Evolutionary conservation across 495 filamentous ascomycete species (phyloP), one percentile per base, ranked within the genome.

Genomic region (Hypoxylon cercidicola): DNA sequence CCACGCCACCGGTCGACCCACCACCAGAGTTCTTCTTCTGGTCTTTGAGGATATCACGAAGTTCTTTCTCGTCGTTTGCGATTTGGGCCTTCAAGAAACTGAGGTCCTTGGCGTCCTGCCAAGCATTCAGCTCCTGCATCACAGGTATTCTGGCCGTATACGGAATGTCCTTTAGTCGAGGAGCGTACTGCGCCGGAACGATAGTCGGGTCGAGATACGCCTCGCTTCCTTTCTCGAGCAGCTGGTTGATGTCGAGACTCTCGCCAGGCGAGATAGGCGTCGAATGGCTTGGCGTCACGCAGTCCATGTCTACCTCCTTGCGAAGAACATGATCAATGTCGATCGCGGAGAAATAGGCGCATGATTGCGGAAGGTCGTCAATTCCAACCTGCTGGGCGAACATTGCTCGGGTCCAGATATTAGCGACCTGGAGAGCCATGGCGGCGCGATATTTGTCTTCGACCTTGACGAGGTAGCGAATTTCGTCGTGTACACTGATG

Each of bases 231-330:
- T 89, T 93, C 2, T 83, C 82, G 9, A 98, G 81, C 3, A 99
- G 84, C 34, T 87, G 76, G 13, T 73, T 63, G 46, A 99, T 97
- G 71, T 93, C 91, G 18, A 98, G 68, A 55, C 84, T 90, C 77
- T 98, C 93, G 28, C 95, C 95, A 7, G 88, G 90, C 0, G 91
- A 86, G 48, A 99, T 97, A 35, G 86, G 84, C 20, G 83, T 75
- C 0, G 85, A 87, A 70, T 98, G 90, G 37, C 89, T 93, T 8
- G 96, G 95, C 0, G 95, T 99, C 46, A 97, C 75, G 73, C 95
- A 99, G 70, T 97, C 90, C 92, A 99, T 96, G 72, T 98, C 88
- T 16, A 99, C 96, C 71, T 99, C 95, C 73, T 99, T 99, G 34
- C 95, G 89, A 13, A 99, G 83, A 8, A 99, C 93, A 58, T 88